A percentile compares a stretch with the other conserved stretches of the same genome.
These are phyloP conservation scores for Aspergillus fumigatiaffinis DNA, from an alignment of 2,329 filamentous ascomycete genomes.

Conservation along the genomic window DNA sequence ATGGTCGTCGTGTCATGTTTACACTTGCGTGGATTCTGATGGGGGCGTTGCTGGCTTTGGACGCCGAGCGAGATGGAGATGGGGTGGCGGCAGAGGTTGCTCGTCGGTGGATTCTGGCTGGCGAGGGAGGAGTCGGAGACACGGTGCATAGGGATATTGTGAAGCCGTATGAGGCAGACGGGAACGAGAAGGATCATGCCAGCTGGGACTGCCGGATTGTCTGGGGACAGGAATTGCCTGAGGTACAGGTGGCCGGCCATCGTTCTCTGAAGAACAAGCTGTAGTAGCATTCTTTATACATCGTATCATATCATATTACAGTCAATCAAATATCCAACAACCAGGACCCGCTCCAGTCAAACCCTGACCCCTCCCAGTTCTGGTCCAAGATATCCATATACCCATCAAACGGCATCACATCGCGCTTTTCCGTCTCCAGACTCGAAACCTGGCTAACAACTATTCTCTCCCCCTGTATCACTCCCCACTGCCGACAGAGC, in stretches of 20 bases:
- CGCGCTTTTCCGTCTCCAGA: not conserved
- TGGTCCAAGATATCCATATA: constrained; percentile 16
- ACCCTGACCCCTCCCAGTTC: constrained; percentile 23
- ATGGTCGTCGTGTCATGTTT: constrained; percentile 30
- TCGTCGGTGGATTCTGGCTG: constrained; percentile 32
- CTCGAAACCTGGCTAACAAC: not conserved
- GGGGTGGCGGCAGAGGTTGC: constrained; percentile 31
- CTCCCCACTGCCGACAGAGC: not conserved
- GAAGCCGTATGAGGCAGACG: constrained; percentile 1
- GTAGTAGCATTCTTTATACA: not conserved
- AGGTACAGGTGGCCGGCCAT: not conserved
- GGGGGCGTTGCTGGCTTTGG: constrained; percentile 34
- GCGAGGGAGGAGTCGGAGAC: constrained; percentile 24
- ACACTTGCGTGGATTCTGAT: constrained; percentile 35
- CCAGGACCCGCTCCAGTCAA: constrained; percentile 26
- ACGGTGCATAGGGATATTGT: constrained; percentile 24
- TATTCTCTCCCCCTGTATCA: not conserved
- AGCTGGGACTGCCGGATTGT: constrained; percentile 31
- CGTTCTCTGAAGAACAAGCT: not conserved
- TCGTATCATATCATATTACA: not conserved
- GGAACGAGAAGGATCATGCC: constrained; percentile 8
- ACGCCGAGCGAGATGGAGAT: constrained; percentile 34
- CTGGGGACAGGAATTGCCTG: constrained; percentile 26
- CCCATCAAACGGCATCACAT: constrained; percentile 14
- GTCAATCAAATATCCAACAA: constrained; percentile 16